Evolutionary conservation across 768 basidiomycete genomes (phyloP), one percentile per base, ranked within the genome.

Genomic region (Mycena vulgaris): DNA sequence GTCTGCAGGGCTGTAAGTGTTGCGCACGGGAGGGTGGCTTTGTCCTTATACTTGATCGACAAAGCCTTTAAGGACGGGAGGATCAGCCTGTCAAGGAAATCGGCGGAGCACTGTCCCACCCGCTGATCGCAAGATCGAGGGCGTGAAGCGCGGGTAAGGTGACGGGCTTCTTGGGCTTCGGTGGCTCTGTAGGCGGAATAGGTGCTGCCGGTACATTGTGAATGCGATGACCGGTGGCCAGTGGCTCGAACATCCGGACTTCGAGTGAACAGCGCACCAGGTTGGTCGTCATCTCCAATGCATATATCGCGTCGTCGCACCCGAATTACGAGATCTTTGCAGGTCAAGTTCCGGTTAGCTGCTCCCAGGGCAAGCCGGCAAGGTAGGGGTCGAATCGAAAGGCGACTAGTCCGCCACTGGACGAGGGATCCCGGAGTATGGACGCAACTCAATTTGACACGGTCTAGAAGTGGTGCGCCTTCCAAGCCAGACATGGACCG

Each of bases 401-500:
- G 17, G 39, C 59, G 1, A 5, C n/a, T 10, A 19, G 1, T 17
- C 10, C 42, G 68, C 61, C 61, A 57, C 53, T 39, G 19, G 27
- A 16, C 25, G 21, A 45, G 17, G 11, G 66, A 39, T 11, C 19
- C 28, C 10, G 57, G 25, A 2, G 39, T 13, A 42, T 25, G 33
- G 28, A n/a, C 31, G 16, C 67, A 69, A 0, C 53, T 39, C 31
- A 73, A 39, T 47, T 63, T 58, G 60, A 73, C 63, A 25, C 27
- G 42, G 17, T 69, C 55, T 40, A 73, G 21, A 14, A 63, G 55
- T 1, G 64, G 66, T 0, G 72, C 72, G 13, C 72, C 72, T n/a
- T 62, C 64, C 37, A 73, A 33, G 10, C 55, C 63, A 16, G 72
- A 66, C 72, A 73, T 73, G 35, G 53, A 48, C 21, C 63, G 68